Percentiles rank a stretch among this genome's conserved stretches.
Evolutionary conservation across 495 filamentous ascomycete species (phyloP).

Genomic region (Xylaria flabelliformis): DNA sequence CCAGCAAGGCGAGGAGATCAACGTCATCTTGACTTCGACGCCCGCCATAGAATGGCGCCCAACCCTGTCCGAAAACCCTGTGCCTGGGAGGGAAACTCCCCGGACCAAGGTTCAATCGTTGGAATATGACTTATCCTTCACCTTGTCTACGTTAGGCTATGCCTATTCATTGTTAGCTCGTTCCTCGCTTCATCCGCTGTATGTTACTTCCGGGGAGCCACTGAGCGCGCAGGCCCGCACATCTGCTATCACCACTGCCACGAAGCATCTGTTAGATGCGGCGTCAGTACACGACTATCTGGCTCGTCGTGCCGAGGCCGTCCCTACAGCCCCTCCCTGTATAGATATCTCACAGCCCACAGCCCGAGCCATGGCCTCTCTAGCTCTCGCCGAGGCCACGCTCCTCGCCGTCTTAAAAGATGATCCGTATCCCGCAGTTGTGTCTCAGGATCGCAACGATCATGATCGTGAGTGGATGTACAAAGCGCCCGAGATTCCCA

Average conservation of each 20-base stretch:
- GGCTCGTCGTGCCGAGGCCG: slow-evolving; percentile 50
- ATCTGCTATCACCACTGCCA: slow-evolving; percentile 73
- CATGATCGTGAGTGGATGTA: slow-evolving; percentile 94
- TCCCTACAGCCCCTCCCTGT: slow-evolving; percentile 45
- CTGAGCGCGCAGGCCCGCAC: slow-evolving; percentile 69
- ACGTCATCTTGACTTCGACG: slow-evolving; percentile 59
- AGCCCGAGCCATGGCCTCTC: slow-evolving; percentile 71
- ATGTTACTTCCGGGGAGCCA: slow-evolving; percentile 60
- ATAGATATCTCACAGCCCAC: slow-evolving; percentile 69
- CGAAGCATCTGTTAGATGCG: slow-evolving; percentile 77
- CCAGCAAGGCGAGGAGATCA: slow-evolving; percentile 64
- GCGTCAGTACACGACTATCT: slow-evolving; percentile 79
- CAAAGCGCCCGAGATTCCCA: slow-evolving; percentile 80
- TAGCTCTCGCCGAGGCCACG: slow-evolving; percentile 87
- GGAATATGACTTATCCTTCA: slow-evolving; percentile 83
- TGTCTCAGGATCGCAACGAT: slow-evolving; percentile 76
- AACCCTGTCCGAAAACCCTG: slow-evolving; percentile 64
- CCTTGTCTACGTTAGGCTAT: slow-evolving; percentile 76
- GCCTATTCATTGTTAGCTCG: slow-evolving; percentile 74
- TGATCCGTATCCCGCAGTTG: slow-evolving; percentile 84
- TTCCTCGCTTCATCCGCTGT: slow-evolving; percentile 56
- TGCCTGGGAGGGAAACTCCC: slow-evolving; percentile 64
- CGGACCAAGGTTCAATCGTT: slow-evolving; percentile 74
- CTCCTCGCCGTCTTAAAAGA: slow-evolving; percentile 89
- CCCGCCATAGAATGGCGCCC: slow-evolving; percentile 82